A percentile compares a stretch with the other conserved stretches of the same genome.
phyloP scores from a whole-genome alignment of 805 yeast species.

The Metschnikowia santaceciliae region DNA sequence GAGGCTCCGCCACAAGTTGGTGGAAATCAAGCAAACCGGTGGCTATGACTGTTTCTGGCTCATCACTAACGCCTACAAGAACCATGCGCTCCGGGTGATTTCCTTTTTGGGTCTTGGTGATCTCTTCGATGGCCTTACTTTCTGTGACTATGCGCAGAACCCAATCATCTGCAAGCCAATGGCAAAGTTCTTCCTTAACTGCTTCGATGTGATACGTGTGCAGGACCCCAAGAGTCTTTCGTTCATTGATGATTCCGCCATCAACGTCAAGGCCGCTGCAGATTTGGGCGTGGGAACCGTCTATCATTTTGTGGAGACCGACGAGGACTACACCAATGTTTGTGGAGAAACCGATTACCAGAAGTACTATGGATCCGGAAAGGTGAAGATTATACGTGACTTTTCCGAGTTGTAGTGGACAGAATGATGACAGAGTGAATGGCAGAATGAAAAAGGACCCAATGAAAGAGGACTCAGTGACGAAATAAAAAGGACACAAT shows the following conservation, averaged over 20 bases:
- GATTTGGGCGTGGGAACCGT: constrained; percentile 68
- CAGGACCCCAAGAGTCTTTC: constrained; percentile 33
- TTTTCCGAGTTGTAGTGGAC: background rate
- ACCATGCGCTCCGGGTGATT: constrained; percentile 80
- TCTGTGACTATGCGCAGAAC: constrained; percentile 74
- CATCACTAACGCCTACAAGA: constrained; percentile 90
- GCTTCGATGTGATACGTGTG: constrained; percentile 63
- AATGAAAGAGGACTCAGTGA: too few species aligned
- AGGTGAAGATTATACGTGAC: background rate
- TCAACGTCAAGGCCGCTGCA: constrained; percentile 72
- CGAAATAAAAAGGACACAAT: too few species aligned
- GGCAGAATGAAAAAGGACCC: too few species aligned
- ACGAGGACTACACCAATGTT: constrained; percentile 44
- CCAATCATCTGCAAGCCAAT: constrained; percentile 90
- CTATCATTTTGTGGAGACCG: constrained; percentile 72
- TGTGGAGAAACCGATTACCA: constrained; percentile 25
- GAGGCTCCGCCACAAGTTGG: constrained; percentile 49
- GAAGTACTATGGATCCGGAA: constrained; percentile 31
- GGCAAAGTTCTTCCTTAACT: constrained; percentile 58
- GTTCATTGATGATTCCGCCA: constrained; percentile 84
- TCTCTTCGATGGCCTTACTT: constrained; percentile 89
- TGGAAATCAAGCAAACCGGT: constrained; percentile 36
- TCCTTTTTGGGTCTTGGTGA: constrained; percentile 85
- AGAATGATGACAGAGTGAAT: too few species aligned
- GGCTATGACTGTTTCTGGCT: constrained; percentile 80